Evolutionary conservation across 2,329 filamentous ascomycete genomes (phyloP), one percentile per base, ranked within the genome.

Genomic region (Alternaria conjuncta): DNA sequence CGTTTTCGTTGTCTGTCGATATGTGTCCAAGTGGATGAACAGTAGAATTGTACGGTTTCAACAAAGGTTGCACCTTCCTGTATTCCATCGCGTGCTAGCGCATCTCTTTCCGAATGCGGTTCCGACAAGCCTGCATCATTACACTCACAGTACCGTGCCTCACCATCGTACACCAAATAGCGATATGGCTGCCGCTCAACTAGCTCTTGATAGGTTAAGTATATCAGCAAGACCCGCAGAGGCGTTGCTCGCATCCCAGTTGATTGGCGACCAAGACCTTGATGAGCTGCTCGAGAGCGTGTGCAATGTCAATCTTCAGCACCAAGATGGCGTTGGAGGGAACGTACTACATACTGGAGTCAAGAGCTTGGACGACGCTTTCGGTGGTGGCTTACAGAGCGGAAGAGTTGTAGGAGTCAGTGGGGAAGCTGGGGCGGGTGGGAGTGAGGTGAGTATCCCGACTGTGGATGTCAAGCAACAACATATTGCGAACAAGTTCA

Each of bases 301-400:
- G n/a, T 58, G 49, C 55, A 49, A 55, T 20, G 36, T 12, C 15
- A 47, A 12, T 30, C 12, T 18, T n/a, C 32, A 12, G 28, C 57
- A 28, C 21, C 51, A 25, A 26, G 41, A 55, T 6, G 41, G 28
- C 4, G n/a, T 20, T 20, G 43, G 25, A 44, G 25, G 53, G 7
- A 32, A 23, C 46, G n/a, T 41, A 12, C 13, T 81, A 2, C 60
- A 50, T 1, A 78, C 68, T 3, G 73, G 76, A 3, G 70, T 73
- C 6, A 57, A 63, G 25, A 70, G 70, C 9, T 60, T 84, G 20
- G 80, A 84, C 71, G 68, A 69, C 4, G 75, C 72, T 10, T 67
- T 84, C 4, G 64, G 63, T 1, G 81, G 80, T 3, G 82, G 80
- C 4, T 55, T 84, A 21, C 71, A 75, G 13, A 78, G 45, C n/a